phyloP scores from a whole-genome alignment of 106 monocot species.

The Phalaenopsis aphrodite region DNA sequence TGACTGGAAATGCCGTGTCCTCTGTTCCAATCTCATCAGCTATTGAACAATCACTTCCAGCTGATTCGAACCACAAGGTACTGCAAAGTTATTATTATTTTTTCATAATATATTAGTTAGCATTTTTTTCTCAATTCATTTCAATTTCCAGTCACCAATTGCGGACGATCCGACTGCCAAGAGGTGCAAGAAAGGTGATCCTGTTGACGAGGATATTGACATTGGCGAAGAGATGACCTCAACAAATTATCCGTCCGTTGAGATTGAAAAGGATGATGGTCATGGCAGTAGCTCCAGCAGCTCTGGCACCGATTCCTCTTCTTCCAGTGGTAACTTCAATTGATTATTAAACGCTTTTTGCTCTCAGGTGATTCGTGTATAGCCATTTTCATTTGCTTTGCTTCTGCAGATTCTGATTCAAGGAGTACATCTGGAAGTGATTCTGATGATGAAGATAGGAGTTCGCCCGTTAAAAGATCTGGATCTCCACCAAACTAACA shows the following conservation, averaged over 20 bases:
- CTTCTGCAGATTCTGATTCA: conserved; percentile 50
- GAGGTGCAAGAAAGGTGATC: conserved; percentile 34
- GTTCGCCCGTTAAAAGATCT: conserved; percentile 19
- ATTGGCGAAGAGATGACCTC: conserved; percentile 86
- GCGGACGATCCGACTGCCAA: conserved; percentile 3
- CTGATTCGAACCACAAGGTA: conserved; percentile 20
- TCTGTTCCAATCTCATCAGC: background rate
- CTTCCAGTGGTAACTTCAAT: conserved; percentile 33
- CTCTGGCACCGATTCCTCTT: conserved; percentile 59
- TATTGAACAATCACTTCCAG: background rate
- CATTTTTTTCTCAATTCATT: too few species aligned
- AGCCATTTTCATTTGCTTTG: background rate
- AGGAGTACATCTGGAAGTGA: conserved; percentile 56
- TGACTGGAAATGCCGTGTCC: conserved; percentile 2
- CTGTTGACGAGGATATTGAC: conserved; percentile 75
- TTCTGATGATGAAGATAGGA: conserved; percentile 31
- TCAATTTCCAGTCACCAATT: background rate
- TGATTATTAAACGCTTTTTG: too few species aligned
- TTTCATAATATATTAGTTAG: too few species aligned
- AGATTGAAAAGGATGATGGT: conserved; percentile 65
- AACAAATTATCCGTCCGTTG: conserved; percentile 56
- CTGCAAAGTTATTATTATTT: background rate
- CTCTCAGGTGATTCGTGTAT: background rate
- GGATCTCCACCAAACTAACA: conserved; percentile 13
- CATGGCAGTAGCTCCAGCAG: conserved; percentile 43